Conservation (phyloP, 2,329 filamentous ascomycete genomes). For the Penicillium vulpinum region DNA sequence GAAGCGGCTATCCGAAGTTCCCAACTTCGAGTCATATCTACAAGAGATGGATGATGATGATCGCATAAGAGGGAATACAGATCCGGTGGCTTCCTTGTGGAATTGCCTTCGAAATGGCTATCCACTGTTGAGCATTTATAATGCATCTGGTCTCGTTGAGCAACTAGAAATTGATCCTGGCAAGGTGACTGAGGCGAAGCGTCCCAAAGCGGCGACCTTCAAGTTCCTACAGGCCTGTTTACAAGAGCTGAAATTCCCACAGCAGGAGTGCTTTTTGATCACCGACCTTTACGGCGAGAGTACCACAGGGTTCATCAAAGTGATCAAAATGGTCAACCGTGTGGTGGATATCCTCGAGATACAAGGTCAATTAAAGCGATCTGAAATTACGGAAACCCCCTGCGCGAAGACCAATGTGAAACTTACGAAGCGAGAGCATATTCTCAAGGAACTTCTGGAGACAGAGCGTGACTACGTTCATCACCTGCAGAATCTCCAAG, state of each 20-base stretch:
- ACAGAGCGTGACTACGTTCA: conserved; percentile 98
- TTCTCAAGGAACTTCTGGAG: conserved; percentile 86
- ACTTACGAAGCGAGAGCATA: conserved; percentile 76
- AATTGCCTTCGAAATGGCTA: conserved; percentile 78
- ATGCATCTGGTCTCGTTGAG: conserved; percentile 71
- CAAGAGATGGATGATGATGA: conserved; percentile 70
- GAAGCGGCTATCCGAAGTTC: conserved; percentile 77
- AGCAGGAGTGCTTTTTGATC: conserved; percentile 86
- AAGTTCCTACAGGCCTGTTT: conserved; percentile 90
- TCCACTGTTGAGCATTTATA: conserved; percentile 86
- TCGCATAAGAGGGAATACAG: conserved; percentile 61
- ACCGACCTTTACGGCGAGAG: conserved; percentile 89
- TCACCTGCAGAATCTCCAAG: conserved; percentile 89
- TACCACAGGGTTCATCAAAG: conserved; percentile 97
- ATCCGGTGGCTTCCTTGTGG: conserved; percentile 91
- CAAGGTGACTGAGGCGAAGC: conserved; percentile 67
- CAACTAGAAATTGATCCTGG: conserved; percentile 67
- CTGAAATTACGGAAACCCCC: conserved; percentile 52
- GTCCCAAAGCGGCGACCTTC: conserved; percentile 83
- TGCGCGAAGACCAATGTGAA: conserved; percentile 51
- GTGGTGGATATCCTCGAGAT: conserved; percentile 84
- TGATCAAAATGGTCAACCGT: conserved; percentile 86
- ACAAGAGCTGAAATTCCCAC: conserved; percentile 73
- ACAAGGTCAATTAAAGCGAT: conserved; percentile 71
- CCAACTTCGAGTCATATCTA: conserved; percentile 75